These are phyloP conservation scores for Termitomyces sp. DNA, from an alignment of 768 basidiomycete species.

Conservation along the genomic window DNA sequence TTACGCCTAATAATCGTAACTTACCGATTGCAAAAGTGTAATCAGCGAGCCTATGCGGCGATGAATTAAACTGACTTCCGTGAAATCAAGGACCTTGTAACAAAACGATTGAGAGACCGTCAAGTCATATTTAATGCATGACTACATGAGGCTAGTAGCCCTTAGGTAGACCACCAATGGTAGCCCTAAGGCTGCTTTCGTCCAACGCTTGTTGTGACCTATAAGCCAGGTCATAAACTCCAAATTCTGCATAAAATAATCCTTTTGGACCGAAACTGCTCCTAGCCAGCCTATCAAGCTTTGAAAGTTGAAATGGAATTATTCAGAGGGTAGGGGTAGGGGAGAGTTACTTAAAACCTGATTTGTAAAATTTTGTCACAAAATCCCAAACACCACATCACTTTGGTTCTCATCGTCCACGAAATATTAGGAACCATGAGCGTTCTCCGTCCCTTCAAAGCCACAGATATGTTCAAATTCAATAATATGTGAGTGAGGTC, in stretches of 20 bases:
- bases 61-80: neutral
- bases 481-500: constrained; percentile 69
- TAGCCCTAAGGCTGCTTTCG: no score
- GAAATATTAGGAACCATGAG: constrained; percentile 53
- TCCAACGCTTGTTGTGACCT: neutral
- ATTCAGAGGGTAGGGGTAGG: neutral
- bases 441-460: constrained; percentile 78
- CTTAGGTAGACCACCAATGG: no score
- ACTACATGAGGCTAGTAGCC: neutral
- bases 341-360: no score
- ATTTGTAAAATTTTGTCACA: neutral
- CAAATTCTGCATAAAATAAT: neutral
- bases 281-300: neutral
- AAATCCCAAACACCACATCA: neutral
- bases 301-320: neutral
- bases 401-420: neutral
- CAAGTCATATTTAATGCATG: neutral
- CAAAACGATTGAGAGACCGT: neutral
- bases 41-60: neutral
- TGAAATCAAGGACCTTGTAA: neutral
- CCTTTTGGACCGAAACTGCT: neutral
- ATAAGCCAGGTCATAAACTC: neutral
- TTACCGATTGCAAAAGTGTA: no score
- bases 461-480: constrained; percentile 87
- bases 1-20: neutral